These are phyloP conservation scores for Dactylellina haptotyla DNA, from an alignment of 2,329 filamentous ascomycete species.

Conservation along the genomic window DNA sequence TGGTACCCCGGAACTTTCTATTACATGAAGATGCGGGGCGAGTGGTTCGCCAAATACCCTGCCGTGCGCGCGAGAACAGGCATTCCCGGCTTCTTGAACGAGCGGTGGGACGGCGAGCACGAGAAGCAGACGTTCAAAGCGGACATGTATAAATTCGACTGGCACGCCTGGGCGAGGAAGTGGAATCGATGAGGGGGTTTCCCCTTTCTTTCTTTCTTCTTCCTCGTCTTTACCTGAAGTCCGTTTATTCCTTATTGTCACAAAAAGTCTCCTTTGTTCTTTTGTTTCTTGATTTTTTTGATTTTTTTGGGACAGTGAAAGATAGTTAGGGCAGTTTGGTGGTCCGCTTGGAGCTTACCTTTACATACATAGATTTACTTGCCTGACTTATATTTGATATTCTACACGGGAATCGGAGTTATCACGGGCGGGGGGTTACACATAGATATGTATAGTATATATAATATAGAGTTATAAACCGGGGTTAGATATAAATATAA, in stretches of 20 bases:
- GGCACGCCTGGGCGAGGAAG: constrained; percentile 12
- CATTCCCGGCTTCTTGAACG: neutral
- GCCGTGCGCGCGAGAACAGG: neutral
- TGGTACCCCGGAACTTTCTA: constrained; percentile 33
- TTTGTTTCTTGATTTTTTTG: constrained; percentile 8
- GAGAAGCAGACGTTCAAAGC: neutral
- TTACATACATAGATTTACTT: neutral
- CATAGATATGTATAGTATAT: too few relatives aligned
- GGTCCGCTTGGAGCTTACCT: neutral
- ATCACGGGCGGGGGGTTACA: too few relatives aligned
- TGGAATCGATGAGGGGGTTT: neutral
- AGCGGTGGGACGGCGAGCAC: neutral
- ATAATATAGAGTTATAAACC: too few relatives aligned
- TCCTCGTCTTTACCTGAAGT: neutral
- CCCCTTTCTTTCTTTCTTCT: neutral
- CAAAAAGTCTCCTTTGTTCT: neutral
- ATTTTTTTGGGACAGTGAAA: neutral
- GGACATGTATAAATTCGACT: constrained; percentile 10
- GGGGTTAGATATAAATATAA: too few relatives aligned
- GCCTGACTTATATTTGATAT: too few relatives aligned
- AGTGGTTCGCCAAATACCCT: constrained; percentile 4
- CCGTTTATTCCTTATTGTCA: neutral
- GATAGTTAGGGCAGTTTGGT: neutral
- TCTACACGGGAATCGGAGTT: too few relatives aligned
- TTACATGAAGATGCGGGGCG: constrained; percentile 5